phyloP scores from a whole-genome alignment of 805 yeast species.

The Hagleromyces aurorensis region DNA sequence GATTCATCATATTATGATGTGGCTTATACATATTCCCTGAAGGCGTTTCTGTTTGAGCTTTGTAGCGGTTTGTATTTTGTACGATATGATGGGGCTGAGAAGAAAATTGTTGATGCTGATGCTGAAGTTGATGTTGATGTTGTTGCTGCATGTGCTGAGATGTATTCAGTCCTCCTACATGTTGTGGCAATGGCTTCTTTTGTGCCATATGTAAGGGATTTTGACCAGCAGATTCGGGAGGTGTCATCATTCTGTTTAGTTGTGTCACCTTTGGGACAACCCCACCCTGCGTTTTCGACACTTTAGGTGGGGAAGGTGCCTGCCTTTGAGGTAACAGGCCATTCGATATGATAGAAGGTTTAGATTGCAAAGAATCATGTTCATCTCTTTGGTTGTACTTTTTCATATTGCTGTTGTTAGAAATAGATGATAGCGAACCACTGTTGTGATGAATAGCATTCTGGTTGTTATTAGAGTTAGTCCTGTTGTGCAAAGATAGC shows the following conservation, averaged over 20 bases:
- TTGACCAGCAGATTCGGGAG: no score
- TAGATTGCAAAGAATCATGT: slow-evolving; percentile 4
- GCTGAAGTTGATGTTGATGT: slow-evolving; percentile 15
- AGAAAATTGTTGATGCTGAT: slow-evolving; percentile 9
- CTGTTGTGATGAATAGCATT: slow-evolving; percentile 4
- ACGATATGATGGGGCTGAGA: slow-evolving; percentile 5
- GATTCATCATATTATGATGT: slow-evolving; percentile 21
- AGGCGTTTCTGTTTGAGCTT: slow-evolving; percentile 1
- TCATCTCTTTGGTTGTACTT: slow-evolving; percentile 3
- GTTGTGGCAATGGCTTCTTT: slow-evolving; percentile 5
- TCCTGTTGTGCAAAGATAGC: slow-evolving; percentile 3
- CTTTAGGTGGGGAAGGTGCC: slow-evolving; percentile 25
- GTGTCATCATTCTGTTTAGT: slow-evolving; percentile 3
- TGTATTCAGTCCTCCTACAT: slow-evolving; percentile 6
- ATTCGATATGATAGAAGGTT: slow-evolving; percentile 10
- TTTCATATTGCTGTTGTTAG: slow-evolving; percentile 2
- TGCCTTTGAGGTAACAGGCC: slow-evolving; percentile 22
- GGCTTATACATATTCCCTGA: slow-evolving; percentile 13
- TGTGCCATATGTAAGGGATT: slow-evolving; percentile 3
- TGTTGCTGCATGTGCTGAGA: slow-evolving; percentile 3
- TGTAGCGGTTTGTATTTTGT: slow-evolving; percentile 1
- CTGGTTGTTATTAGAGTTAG: slow-evolving; percentile 2
- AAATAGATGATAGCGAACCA: slow-evolving; percentile 3
- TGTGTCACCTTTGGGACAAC: no score
- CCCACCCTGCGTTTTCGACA: no score